Evolutionary conservation across 2,329 filamentous ascomycete species (phyloP), one percentile per base, ranked within the genome.

Genomic region (Fusarium agapanthi): DNA sequence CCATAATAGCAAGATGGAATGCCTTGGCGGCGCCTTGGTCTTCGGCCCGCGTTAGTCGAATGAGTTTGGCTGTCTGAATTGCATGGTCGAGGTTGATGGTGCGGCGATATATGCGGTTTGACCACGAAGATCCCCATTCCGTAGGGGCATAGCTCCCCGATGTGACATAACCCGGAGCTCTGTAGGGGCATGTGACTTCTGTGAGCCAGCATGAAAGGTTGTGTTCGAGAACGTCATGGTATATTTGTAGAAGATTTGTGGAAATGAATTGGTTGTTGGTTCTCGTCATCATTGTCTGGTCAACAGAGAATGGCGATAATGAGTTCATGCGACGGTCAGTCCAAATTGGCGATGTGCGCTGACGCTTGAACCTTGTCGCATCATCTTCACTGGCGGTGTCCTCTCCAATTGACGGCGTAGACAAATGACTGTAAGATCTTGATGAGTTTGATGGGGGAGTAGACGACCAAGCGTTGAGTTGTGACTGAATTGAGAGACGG

Each of bases 161-260:
- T 6, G 62, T 50, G 44, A 67, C 50, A 8, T 66, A 71, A 8
- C 65, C 68, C 3, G 67, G 68, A 8, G 69, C 60, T 61, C 75
- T 73, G 41, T 76, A 76, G 6, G 75, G 75, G 20, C 75, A 76
- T 22, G 75, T 76, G 10, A 73, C 73, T 45, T 76, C 75, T 1
- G 75, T 77, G 26, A 76, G 32, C 75, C 75, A 76, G 30, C 75
- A 76, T 5, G 73, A 74, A 9, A 76, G 73, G 26, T 76, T 76
- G 14, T 76, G 73, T 48, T 76, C 75, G 10, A 76, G 66, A 8
- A 76, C 75, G 34, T 76, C 75, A 45, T 76, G 75, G 24, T 76
- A 76, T 5, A 76, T 76, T 37, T 76, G 73, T 3, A 76, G 54
- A 1, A 76, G 63, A 48, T 75, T 76, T 20, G 71, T 65, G 7